A percentile compares a stretch with the other conserved stretches of the same genome.
These are phyloP conservation scores for Aspergillus niger DNA, from an alignment of 2,329 filamentous ascomycete genomes.

Conservation along the genomic window DNA sequence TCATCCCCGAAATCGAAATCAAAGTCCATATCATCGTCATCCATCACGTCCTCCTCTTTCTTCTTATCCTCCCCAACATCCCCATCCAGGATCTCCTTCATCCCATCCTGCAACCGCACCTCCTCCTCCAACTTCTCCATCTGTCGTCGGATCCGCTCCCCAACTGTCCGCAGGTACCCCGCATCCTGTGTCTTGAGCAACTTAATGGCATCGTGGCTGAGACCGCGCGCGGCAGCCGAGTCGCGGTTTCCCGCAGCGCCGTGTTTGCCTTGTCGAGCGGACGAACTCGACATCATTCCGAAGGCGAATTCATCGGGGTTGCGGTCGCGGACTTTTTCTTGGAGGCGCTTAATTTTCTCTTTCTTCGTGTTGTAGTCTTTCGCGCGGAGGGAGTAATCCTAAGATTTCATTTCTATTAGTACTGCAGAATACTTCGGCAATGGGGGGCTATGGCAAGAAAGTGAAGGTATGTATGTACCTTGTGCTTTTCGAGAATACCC, in stretches of 20 bases:
- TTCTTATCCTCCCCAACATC: slow-evolving; percentile 26
- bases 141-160: slow-evolving; percentile 58
- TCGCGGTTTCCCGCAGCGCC: slow-evolving; percentile 41
- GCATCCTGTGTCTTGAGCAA: slow-evolving; percentile 67
- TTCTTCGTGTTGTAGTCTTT: slow-evolving; percentile 66
- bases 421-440: neutral
- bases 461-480: slow-evolving; percentile 52
- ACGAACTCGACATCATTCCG: slow-evolving; percentile 60
- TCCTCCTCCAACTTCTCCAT: slow-evolving; percentile 53
- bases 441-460: no score
- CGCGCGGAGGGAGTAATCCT: slow-evolving; percentile 67
- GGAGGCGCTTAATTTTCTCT: slow-evolving; percentile 59
- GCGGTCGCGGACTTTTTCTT: slow-evolving; percentile 60
- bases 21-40: slow-evolving; percentile 24
- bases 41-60: slow-evolving; percentile 25
- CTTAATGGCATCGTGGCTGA: slow-evolving; percentile 61
- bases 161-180: slow-evolving; percentile 61
- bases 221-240: slow-evolving; percentile 44
- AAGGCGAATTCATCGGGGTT: slow-evolving; percentile 70
- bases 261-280: slow-evolving; percentile 46
- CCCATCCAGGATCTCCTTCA: slow-evolving; percentile 34
- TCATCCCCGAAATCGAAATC: slow-evolving; percentile 26
- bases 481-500: slow-evolving; percentile 94
- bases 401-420: slow-evolving; percentile 13
- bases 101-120: slow-evolving; percentile 43